Evolutionary conservation across 2,329 filamentous ascomycete species (phyloP).

Genomic region (Neodidymelliopsis sp.): DNA sequence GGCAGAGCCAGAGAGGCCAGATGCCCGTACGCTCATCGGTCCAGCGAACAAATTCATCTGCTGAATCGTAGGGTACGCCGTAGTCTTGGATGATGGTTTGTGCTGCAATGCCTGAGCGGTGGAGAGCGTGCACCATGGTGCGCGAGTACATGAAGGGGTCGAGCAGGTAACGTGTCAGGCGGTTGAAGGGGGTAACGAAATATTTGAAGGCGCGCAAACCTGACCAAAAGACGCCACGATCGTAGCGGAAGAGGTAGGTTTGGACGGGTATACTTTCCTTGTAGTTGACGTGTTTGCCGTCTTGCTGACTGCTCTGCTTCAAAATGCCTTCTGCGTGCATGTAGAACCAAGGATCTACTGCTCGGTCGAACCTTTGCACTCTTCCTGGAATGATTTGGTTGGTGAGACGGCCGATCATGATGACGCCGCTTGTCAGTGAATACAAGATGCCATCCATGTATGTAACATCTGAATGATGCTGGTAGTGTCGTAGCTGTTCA

Average conservation of each 20-base stretch:
- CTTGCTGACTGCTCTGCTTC: conserved; percentile 7
- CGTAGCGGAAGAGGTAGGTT: conserved; percentile 68
- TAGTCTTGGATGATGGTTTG: conserved; percentile 70
- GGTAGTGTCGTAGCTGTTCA: conserved; percentile 57
- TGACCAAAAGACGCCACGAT: conserved; percentile 71
- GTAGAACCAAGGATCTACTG: conserved; percentile 76
- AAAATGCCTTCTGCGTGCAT: conserved; percentile 63
- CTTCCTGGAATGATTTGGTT: conserved; percentile 52
- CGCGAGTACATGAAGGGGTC: conserved; percentile 69
- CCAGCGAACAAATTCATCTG: conserved; percentile 62
- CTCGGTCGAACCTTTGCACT: conserved; percentile 60
- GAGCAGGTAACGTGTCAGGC: conserved; percentile 64
- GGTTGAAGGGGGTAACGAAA: conserved; percentile 67
- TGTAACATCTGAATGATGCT: conserved; percentile 57
- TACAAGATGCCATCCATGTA: conserved; percentile 77
- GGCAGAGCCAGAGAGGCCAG: conserved; percentile 68
- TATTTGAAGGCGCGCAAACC: conserved; percentile 68
- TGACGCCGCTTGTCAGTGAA: conserved; percentile 60
- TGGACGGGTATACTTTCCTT: conserved; percentile 55
- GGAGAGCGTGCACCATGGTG: conserved; percentile 68
- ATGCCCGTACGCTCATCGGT: conserved; percentile 57
- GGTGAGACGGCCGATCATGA: conserved; percentile 67
- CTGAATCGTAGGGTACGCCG: conserved; percentile 62
- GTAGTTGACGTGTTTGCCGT: conserved; percentile 18
- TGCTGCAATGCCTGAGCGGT: conserved; percentile 63